Evolutionary conservation across 768 basidiomycete species (phyloP).

Genomic region (Aureoboletus auriporus): DNA sequence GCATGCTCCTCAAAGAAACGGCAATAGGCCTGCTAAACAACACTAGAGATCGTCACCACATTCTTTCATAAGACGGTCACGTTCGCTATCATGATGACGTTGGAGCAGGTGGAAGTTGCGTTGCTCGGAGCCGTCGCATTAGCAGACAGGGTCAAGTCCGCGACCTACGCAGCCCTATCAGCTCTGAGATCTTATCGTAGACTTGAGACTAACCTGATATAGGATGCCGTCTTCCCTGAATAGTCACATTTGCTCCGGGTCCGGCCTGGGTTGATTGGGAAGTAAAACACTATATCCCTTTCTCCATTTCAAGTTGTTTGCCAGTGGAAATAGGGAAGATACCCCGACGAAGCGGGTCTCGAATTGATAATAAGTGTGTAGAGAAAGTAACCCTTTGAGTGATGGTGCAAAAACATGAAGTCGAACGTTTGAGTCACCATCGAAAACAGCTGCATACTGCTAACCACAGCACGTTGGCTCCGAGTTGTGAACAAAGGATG

Average conservation of each 20-base stretch:
- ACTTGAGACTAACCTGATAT: conserved; percentile 49
- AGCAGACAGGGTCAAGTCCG: conserved; percentile 69
- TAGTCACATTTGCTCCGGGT: conserved; percentile 69
- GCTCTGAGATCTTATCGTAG: neutral
- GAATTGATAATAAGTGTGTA: conserved; percentile 45
- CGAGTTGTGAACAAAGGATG: conserved; percentile 64
- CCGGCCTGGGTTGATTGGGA: conserved; percentile 54
- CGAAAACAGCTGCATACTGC: conserved; percentile 11
- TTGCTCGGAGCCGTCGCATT: conserved; percentile 46
- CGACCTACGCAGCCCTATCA: conserved; percentile 42
- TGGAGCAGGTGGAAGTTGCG: conserved; percentile 32
- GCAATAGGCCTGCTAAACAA: conserved; percentile 10
- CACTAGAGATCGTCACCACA: conserved; percentile 1
- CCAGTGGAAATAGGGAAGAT: conserved; percentile 43
- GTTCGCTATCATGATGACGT: conserved; percentile 21
- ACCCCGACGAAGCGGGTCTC: conserved; percentile 44
- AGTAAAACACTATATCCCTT: conserved; percentile 51
- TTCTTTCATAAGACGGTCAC: conserved; percentile 12
- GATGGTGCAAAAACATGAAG: too few species aligned
- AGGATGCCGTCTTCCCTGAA: conserved; percentile 71
- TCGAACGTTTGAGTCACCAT: conserved; percentile 44
- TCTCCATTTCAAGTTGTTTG: conserved; percentile 46
- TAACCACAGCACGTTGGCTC: conserved; percentile 68
- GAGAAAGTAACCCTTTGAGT: too few species aligned
- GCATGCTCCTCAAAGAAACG: conserved; percentile 9